These are phyloP conservation scores for Pseudevernia furfuracea DNA, from an alignment of 495 filamentous ascomycete genomes.

Conservation along the genomic window DNA sequence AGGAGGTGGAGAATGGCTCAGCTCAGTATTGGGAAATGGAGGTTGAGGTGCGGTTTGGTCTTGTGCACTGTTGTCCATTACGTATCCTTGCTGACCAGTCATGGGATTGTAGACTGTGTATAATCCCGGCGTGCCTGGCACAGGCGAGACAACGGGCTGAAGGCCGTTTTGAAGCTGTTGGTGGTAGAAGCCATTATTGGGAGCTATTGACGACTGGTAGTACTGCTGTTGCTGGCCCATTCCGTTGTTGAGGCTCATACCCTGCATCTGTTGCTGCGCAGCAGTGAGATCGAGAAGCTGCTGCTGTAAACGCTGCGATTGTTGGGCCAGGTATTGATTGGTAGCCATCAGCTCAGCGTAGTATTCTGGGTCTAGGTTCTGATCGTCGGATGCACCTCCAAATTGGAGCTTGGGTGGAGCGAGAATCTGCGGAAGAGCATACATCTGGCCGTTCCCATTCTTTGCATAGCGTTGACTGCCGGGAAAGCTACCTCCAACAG, in stretches of 20 bases:
- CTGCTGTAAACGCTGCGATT: constrained; percentile 76
- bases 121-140: constrained; percentile 63
- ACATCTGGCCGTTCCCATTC: constrained; percentile 49
- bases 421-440: constrained; percentile 68
- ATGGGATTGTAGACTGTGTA: constrained; percentile 77
- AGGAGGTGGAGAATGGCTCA: constrained; percentile 37
- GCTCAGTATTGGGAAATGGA: constrained; percentile 27
- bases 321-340: constrained; percentile 76
- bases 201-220: constrained; percentile 34
- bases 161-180: constrained; percentile 68
- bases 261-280: constrained; percentile 66
- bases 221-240: constrained; percentile 34
- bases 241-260: constrained; percentile 47
- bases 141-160: constrained; percentile 60
- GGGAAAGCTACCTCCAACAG: constrained; percentile 52
- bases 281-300: constrained; percentile 49
- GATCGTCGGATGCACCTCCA: constrained; percentile 51
- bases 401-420: constrained; percentile 73
- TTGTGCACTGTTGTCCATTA: constrained; percentile 48
- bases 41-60: constrained; percentile 36
- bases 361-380: constrained; percentile 70
- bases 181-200: constrained; percentile 49
- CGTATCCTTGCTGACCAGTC: constrained; percentile 71
- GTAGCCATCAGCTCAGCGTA: constrained; percentile 79
- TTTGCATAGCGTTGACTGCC: constrained; percentile 34